Conservation (phyloP, 2,329 filamentous ascomycete genomes). For the Colletotrichum kahawae region DNA sequence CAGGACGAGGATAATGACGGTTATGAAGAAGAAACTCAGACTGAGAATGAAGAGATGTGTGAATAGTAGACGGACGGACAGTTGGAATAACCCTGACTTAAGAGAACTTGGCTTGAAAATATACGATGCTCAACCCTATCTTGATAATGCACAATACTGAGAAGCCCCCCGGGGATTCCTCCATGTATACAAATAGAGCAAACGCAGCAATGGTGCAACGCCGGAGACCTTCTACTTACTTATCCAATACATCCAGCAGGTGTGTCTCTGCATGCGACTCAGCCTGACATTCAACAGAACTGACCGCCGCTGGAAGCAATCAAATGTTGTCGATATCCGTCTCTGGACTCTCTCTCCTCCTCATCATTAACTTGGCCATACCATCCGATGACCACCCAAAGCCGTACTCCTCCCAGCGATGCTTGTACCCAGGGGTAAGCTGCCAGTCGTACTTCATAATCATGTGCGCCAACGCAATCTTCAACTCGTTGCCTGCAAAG, state of each 20-base stretch:
- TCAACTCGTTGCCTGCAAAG: conserved; percentile 51
- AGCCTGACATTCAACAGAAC: neutral
- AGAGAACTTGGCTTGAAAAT: fast-evolving
- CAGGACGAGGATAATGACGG: neutral
- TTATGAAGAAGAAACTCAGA: neutral
- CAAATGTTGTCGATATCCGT: conserved; percentile 7
- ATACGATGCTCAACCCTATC: neutral
- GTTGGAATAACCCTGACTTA: neutral
- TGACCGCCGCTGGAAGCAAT: neutral
- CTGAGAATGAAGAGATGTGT: neutral
- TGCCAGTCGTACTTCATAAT: conserved; percentile 16
- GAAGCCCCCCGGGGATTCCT: fast-evolving
- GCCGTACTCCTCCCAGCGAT: neutral
- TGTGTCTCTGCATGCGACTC: neutral
- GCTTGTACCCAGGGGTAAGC: neutral
- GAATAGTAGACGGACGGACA: neutral
- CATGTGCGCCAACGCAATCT: conserved; percentile 26
- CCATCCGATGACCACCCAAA: neutral
- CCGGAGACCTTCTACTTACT: neutral
- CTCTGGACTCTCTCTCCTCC: conserved; percentile 1
- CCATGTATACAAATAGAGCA: too few relatives aligned
- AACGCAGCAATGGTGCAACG: neutral
- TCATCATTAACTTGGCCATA: conserved; percentile 2
- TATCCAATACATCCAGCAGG: neutral
- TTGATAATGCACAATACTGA: fast-evolving